Base-by-base conservation (phyloP, 2,329 filamentous ascomycete genomes). In the Botryosphaeria agaves region DNA sequence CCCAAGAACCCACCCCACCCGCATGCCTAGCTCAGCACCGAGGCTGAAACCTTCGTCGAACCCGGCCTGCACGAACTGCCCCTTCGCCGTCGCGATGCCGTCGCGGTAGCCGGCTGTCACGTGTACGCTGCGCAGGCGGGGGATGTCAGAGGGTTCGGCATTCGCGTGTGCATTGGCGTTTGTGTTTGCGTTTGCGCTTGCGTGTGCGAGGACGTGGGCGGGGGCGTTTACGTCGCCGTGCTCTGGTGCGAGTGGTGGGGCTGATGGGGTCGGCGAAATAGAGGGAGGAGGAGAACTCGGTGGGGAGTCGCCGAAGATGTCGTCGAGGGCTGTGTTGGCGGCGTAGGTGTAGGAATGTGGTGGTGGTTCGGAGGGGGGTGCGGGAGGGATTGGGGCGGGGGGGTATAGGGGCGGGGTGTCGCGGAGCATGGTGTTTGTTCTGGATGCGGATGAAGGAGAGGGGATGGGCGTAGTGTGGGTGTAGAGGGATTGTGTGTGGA, bases 31-130 rank as follows among this genome's bases (percentile, higher is more conserved):
- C 30, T 76, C 73, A 1, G 83, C 85, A 8, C 89, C 89, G 0
- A 95, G 62, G 9, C 72, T 64, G 49, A 84, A 95, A 0, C 87
- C 87, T 39, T 87, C 81, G 49, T 98, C 89, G 47, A 98, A 95
- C 0, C 87, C 87, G 9, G 64, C 64, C 54, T 98, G 89, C 16
- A 94, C 71, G 43, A 73, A 77, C 28, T 64, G 57, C 16, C 69
- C 69, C 51, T 95, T 95, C 18, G 78, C 79, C 3, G 60, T 61
- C 0, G 76, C 67, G 31, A 95, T 69, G 26, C 87, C 89, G 44
- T 94, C 85, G 35, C 87, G 76, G 55, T 95, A 95, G 14, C 89
- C 89, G 23, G 80, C 75, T 5, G 80, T 94, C 31, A 72, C 68
- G 50, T 93, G 83, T 32, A 79, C 74, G 25, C 71, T 66, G 43